Percentiles rank a stretch among this genome's conserved stretches.
Conservation (phyloP, 768 basidiomycete genomes). For the Leccinum pellstonianum region DNA sequence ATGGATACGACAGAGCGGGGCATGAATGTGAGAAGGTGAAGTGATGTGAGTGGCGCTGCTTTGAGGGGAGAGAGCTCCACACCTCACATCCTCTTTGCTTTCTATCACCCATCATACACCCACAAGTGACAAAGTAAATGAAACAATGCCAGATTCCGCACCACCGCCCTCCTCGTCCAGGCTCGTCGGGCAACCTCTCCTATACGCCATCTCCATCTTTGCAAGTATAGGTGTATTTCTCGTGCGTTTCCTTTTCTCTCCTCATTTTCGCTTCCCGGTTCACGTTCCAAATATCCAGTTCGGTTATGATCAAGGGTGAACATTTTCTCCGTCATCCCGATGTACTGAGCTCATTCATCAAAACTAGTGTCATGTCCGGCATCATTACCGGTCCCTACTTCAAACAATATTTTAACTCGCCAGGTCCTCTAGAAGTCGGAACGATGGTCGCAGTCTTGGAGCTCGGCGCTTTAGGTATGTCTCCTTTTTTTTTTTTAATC, state of each 20-base stretch:
- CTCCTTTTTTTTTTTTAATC: neutral
- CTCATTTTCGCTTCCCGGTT: conserved; percentile 2
- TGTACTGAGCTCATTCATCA: conserved; percentile 5
- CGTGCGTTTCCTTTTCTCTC: conserved; percentile 42
- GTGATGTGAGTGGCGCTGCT: conserved; percentile 12
- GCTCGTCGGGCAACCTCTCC: conserved; percentile 75
- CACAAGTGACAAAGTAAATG: conserved; percentile 36
- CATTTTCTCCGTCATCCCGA: conserved; percentile 6
- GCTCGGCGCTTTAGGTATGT: conserved; percentile 84
- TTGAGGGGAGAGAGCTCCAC: conserved; percentile 18
- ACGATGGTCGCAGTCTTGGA: conserved; percentile 96
- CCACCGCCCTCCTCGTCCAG: conserved; percentile 37
- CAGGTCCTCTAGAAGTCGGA: conserved; percentile 72
- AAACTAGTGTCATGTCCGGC: conserved; percentile 78
- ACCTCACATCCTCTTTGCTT: conserved; percentile 7
- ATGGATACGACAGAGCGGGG: conserved; percentile 59
- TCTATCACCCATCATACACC: conserved; percentile 16
- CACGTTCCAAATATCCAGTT: conserved; percentile 44
- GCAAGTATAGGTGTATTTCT: conserved; percentile 85
- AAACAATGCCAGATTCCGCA: conserved; percentile 48
- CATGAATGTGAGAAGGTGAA: conserved; percentile 38
- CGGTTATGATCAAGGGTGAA: conserved; percentile 84
- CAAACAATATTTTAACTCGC: conserved; percentile 77
- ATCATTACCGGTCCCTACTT: conserved; percentile 89
- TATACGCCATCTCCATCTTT: conserved; percentile 79